phyloP scores from a whole-genome alignment of 2,329 filamentous ascomycete genomes.

The Colletotrichum theobromicola region DNA sequence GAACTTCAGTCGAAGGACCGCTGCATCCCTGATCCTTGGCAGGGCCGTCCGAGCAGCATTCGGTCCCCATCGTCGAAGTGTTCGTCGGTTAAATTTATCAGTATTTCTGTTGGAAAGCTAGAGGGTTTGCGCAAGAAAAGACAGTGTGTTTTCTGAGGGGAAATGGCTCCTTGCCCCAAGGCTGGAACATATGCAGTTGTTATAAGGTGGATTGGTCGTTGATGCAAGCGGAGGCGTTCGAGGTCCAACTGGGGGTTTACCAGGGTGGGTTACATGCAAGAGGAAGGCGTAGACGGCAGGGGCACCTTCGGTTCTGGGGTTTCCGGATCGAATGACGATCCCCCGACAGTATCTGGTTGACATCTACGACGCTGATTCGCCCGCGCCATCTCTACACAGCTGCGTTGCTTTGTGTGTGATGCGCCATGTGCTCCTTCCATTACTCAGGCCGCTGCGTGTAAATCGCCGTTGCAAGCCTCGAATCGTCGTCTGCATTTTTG shows the following conservation, averaged over 20 bases:
- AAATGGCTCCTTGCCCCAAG: neutral
- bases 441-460: neutral
- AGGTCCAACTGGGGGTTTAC: neutral
- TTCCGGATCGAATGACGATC: neutral
- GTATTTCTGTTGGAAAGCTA: neutral
- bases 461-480: neutral
- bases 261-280: neutral
- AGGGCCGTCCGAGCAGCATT: slow-evolving; percentile 21
- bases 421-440: neutral
- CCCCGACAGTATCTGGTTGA: neutral
- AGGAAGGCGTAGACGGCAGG: neutral
- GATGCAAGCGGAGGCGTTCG: neutral
- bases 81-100: neutral
- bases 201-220: neutral
- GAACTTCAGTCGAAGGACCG: neutral
- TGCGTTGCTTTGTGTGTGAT: neutral
- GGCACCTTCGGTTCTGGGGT: neutral
- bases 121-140: neutral
- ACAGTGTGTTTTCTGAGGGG: neutral
- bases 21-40: neutral
- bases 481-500: neutral
- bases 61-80: slow-evolving; percentile 12
- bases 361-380: neutral
- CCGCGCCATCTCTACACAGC: neutral
- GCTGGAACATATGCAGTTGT: neutral